Percentiles rank a stretch among this genome's conserved stretches.
These are phyloP conservation scores for Tricholoma hemisulphureum DNA, from an alignment of 768 basidiomycete genomes.

Conservation along the genomic window DNA sequence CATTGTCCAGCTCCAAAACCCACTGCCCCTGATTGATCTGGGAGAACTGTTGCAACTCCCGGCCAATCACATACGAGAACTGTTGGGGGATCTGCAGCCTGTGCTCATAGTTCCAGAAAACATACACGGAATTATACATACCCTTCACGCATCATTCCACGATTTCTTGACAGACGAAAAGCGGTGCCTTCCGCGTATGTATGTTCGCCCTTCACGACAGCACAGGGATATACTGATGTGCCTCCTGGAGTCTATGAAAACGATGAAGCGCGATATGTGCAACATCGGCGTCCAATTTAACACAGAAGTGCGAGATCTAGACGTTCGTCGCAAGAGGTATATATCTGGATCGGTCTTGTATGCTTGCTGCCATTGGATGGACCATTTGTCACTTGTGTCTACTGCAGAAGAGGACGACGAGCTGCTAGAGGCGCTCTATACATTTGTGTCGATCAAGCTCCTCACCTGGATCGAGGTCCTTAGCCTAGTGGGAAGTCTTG, in stretches of 20 bases:
- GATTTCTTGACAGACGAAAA: slow-evolving; percentile 10
- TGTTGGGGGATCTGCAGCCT: slow-evolving; percentile 12
- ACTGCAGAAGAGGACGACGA: not conserved
- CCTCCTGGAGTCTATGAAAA: slow-evolving; percentile 9
- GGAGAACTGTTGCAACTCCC: slow-evolving; percentile 10
- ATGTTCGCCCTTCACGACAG: slow-evolving; percentile 9
- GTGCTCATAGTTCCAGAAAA: slow-evolving; percentile 12
- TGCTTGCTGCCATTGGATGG: slow-evolving; percentile 12
- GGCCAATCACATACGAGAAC: slow-evolving; percentile 14
- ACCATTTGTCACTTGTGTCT: slow-evolving; percentile 8
- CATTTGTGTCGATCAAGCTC: not conserved
- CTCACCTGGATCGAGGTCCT: not conserved
- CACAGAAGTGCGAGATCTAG: not conserved
- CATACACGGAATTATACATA: slow-evolving; percentile 7
- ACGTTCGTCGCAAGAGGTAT: not conserved
- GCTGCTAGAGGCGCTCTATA: not conserved
- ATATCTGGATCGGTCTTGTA: slow-evolving; percentile 11
- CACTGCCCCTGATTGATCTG: slow-evolving; percentile 10
- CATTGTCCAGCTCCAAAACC: slow-evolving; percentile 13
- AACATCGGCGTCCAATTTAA: slow-evolving; percentile 10
- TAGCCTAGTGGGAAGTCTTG: not conserved
- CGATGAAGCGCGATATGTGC: slow-evolving; percentile 13
- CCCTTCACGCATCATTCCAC: slow-evolving; percentile 14
- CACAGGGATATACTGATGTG: slow-evolving; percentile 8
- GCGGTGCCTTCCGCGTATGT: slow-evolving; percentile 13